Evolutionary conservation across 2,329 filamentous ascomycete species (phyloP), one percentile per base, ranked within the genome.

Genomic region (Calcarisporium arbuscula): DNA sequence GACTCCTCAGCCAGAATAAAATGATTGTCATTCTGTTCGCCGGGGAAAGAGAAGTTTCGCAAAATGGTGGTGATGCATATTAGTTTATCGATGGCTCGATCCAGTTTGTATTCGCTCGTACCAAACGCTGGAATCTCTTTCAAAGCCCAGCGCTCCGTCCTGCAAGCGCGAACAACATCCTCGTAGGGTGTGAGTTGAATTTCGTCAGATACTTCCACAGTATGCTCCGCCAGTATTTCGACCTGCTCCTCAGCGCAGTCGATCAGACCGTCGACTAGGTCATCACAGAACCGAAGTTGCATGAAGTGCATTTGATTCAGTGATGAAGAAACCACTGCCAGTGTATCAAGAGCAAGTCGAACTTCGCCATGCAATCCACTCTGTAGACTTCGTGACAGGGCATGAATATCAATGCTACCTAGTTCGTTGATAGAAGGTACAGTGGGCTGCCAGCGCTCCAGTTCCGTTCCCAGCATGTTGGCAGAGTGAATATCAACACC

Each of bases 31-130:
- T 77, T 62, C 27, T 60, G 52, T 20, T 65, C 62, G 25, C 77
- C 61, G 74, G 83, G 55, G 57, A 95, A 95, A 0, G 92, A 96
- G 12, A 95, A 72, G 48, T 98, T 98, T 39, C 92, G 82, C 30
- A 98, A 63, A 37, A 95, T 89, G 0, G 87, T 94, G 2, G 88
- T 94, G 44, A 96, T 83, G 51, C 88, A 94, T 36, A 96, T 80
- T 30, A 98, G 62, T 39, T 83, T 78, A 48, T 95, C 89, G 5
- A 89, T 88, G 3, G 89, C 85, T 32, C 85, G 79, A 50, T 95
- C 86, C 3, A 95, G 72, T 33, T 90, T 79, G 55, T 95, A 90
- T 19, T 82, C 82, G 11, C 72, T 62, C 4, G 81, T 84, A 3
- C 87, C 90, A 53, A 92, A 83, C 22, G 75, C 71, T 1, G 82